Percentiles rank a stretch among this genome's conserved stretches.
Evolutionary conservation across 2,329 filamentous ascomycete genomes (phyloP).

Genomic region (Dactylellina parvicollis): DNA sequence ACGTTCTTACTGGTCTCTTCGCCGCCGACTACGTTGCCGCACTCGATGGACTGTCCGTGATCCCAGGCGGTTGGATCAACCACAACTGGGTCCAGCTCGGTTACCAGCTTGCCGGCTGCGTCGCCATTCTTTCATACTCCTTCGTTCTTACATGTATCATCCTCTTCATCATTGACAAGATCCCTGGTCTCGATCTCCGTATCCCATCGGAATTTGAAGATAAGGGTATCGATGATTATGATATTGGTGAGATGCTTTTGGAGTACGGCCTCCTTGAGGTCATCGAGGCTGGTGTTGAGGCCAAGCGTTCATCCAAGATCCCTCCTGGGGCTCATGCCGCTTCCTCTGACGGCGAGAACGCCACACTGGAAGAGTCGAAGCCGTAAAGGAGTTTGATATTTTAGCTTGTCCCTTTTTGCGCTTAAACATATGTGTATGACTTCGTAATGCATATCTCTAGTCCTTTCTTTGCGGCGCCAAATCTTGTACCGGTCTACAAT

Average conservation of each 20-base stretch:
- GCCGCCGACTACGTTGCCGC: conserved; percentile 65
- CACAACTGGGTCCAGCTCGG: conserved; percentile 68
- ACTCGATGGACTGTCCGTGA: conserved; percentile 66
- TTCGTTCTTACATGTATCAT: conserved; percentile 67
- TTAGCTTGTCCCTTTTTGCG: conserved; percentile 3
- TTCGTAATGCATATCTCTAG: neutral
- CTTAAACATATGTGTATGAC: conserved; percentile 16
- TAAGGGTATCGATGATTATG: conserved; percentile 66
- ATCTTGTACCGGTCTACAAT: conserved; percentile 32
- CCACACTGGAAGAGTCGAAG: conserved; percentile 39
- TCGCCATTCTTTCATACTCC: conserved; percentile 67
- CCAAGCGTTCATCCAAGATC: conserved; percentile 40
- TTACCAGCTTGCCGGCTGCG: conserved; percentile 69
- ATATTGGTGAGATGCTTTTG: conserved; percentile 61
- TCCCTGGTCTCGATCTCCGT: conserved; percentile 69
- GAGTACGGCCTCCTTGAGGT: conserved; percentile 52
- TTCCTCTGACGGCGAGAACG: conserved; percentile 45
- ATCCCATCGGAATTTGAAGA: conserved; percentile 68
- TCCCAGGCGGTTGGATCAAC: conserved; percentile 66
- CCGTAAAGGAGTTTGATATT: conserved; percentile 25
- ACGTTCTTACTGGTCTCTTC: conserved; percentile 69
- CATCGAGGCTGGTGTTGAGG: conserved; percentile 46
- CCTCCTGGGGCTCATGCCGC: conserved; percentile 11
- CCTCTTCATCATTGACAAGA: conserved; percentile 68
- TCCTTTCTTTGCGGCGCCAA: neutral